Evolutionary conservation across 2,329 filamentous ascomycete species (phyloP).

Genomic region (Lecanicillium sp.): DNA sequence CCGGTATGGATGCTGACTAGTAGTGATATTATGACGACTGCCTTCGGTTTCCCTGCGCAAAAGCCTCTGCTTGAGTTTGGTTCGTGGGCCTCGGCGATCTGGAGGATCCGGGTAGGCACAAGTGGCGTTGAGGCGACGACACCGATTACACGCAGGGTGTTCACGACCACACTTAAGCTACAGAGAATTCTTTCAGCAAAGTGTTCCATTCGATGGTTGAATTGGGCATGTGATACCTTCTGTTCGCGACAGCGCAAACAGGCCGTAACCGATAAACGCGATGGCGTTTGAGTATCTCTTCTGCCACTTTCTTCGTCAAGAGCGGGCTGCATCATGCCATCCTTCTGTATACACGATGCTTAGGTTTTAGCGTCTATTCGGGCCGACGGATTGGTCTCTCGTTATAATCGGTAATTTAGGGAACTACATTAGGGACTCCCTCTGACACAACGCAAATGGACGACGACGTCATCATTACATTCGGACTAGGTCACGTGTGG

Average conservation of each 20-base stretch:
- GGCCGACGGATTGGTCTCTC: too few relatives aligned
- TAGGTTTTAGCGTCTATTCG: too few relatives aligned
- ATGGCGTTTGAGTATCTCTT: background rate
- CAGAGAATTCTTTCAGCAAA: too few relatives aligned
- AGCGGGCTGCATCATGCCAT: too few relatives aligned
- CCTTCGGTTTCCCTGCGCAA: background rate
- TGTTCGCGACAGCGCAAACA: conserved; percentile 4
- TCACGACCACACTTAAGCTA: conserved; percentile 3
- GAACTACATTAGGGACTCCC: too few relatives aligned
- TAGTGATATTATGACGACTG: too few relatives aligned
- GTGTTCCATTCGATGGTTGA: too few relatives aligned
- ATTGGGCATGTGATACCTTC: background rate
- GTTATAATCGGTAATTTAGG: too few relatives aligned
- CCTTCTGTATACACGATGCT: too few relatives aligned
- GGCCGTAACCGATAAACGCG: background rate
- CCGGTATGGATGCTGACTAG: too few relatives aligned
- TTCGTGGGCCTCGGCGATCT: conserved; percentile 1
- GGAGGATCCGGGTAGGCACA: conserved; percentile 3
- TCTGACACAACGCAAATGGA: too few relatives aligned
- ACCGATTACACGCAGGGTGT: background rate
- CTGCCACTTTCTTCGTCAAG: background rate
- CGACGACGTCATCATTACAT: too few relatives aligned
- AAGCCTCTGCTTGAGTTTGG: background rate
- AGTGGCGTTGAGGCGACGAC: background rate
- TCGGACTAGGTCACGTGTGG: conserved; percentile 1